A percentile compares a stretch with the other conserved stretches of the same genome.
These are phyloP conservation scores for Mucor sp. DNA, from an alignment of 371 early-diverging fungal genomes.

Conservation along the genomic window DNA sequence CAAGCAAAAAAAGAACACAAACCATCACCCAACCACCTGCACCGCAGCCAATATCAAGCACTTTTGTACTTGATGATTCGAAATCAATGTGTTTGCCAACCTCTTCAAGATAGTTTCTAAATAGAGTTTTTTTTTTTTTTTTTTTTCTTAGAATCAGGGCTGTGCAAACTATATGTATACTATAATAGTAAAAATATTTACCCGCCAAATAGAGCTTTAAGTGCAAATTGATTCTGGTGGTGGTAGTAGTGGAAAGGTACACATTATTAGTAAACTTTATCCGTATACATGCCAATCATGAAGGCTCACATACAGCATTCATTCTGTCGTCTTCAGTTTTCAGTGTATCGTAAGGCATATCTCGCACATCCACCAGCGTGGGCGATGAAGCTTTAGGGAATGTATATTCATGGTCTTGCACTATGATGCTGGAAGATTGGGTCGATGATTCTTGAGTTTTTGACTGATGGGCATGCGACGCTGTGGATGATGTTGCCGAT, in stretches of 20 bases:
- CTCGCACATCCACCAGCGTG: neutral
- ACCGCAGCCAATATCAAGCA: conserved; percentile 34
- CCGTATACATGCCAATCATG: neutral
- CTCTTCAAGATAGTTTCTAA: conserved; percentile 14
- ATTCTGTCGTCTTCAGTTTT: conserved; percentile 14
- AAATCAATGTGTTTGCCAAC: conserved; percentile 14
- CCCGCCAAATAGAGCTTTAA: conserved; percentile 22
- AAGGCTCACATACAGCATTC: conserved; percentile 13
- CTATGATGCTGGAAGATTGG: neutral
- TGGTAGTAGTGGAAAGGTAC: conserved; percentile 7
- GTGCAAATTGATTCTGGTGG: conserved; percentile 20
- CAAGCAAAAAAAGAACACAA: neutral
- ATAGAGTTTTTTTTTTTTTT: neutral
- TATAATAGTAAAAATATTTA: neutral
- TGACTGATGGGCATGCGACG: neutral
- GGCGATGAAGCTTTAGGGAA: neutral
- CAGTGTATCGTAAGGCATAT: neutral
- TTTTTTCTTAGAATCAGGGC: too few species aligned
- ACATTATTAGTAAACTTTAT: neutral
- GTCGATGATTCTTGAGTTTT: neutral
- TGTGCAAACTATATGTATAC: neutral
- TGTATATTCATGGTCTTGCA: neutral
- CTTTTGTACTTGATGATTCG: neutral
- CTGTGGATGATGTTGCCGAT: neutral
- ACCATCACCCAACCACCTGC: conserved; percentile 35